These are phyloP conservation scores for Lasiosphaeriaceae sp. DNA, from an alignment of 495 filamentous ascomycete species.

Conservation along the genomic window DNA sequence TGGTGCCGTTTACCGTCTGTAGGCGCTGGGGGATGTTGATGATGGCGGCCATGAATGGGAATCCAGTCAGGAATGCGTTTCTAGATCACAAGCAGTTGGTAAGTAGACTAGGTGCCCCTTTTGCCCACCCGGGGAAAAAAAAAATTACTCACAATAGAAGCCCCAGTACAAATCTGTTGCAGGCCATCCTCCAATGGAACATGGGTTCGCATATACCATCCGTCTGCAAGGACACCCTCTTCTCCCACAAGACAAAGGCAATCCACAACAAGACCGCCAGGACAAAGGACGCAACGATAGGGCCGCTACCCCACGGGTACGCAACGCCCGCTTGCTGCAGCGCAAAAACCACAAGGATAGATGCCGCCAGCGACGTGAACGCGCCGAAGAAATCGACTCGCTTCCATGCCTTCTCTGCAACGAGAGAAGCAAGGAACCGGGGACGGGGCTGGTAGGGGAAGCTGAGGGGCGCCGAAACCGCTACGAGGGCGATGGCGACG, in stretches of 20 bases:
- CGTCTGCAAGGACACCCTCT: constrained; percentile 7
- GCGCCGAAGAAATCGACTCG: constrained; percentile 25
- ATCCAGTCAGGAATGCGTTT: constrained; percentile 22
- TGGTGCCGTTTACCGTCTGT: constrained; percentile 24
- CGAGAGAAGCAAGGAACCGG: not conserved
- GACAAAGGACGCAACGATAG: constrained; percentile 22
- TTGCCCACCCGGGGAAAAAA: not conserved
- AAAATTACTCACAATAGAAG: constrained; percentile 20
- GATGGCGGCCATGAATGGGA: constrained; percentile 26
- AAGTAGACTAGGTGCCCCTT: not conserved
- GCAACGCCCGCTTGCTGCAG: constrained; percentile 25
- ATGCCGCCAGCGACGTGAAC: constrained; percentile 18
- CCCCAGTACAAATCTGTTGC: constrained; percentile 23
- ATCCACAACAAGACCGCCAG: constrained; percentile 21
- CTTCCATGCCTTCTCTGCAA: not conserved
- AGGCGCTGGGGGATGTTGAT: constrained; percentile 28
- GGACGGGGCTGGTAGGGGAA: not conserved
- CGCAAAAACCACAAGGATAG: constrained; percentile 28
- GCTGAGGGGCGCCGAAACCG: constrained; percentile 28
- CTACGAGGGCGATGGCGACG: constrained; percentile 20
- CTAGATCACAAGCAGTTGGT: constrained; percentile 5
- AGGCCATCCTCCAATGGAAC: constrained; percentile 24
- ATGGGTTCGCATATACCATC: constrained; percentile 23
- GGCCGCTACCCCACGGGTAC: constrained; percentile 16
- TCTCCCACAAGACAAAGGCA: constrained; percentile 27